phyloP scores from a whole-genome alignment of 1,284 basidiomycete species.

The Malassezia sp. region DNA sequence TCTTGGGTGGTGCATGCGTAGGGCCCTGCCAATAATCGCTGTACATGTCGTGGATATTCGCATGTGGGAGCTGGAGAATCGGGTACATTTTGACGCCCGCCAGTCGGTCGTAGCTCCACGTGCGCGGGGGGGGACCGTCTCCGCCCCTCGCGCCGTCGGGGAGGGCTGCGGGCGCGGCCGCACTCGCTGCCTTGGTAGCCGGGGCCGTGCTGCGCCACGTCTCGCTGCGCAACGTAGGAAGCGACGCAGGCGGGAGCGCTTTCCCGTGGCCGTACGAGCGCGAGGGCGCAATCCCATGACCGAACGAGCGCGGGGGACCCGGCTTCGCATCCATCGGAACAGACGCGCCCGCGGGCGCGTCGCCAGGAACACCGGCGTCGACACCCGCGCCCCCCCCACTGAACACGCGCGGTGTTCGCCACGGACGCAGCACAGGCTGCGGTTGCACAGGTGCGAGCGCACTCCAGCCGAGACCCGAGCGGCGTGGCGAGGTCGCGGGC shows the following conservation, averaged over 20 bases:
- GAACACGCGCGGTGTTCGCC: not conserved
- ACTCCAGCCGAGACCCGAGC: slow-evolving; percentile 16
- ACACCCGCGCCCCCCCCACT: not conserved
- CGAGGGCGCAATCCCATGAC: too few relatives aligned
- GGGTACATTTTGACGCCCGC: slow-evolving; percentile 14
- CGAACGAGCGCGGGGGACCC: too few relatives aligned
- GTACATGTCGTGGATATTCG: slow-evolving; percentile 13
- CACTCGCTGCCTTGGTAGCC: too few relatives aligned
- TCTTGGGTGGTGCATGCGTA: too few relatives aligned
- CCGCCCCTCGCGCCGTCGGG: too few relatives aligned
- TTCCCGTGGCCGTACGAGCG: too few relatives aligned
- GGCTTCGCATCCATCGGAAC: not conserved
- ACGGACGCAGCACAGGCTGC: not conserved
- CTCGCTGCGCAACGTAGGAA: too few relatives aligned
- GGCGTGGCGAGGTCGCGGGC: slow-evolving; percentile 9
- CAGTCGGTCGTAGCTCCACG: slow-evolving; percentile 6
- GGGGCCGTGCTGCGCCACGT: too few relatives aligned
- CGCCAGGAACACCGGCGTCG: not conserved
- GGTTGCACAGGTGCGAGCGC: slow-evolving; percentile 2
- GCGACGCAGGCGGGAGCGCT: too few relatives aligned
- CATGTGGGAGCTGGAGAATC: slow-evolving; percentile 12
- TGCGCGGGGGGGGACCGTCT: not conserved
- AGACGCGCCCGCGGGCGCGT: not conserved
- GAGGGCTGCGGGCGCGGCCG: too few relatives aligned
- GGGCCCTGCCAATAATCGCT: slow-evolving; percentile 6